Evolutionary conservation across 2,329 filamentous ascomycete species (phyloP), one percentile per base, ranked within the genome.

Genomic region (Fusarium pseudocircinatum): DNA sequence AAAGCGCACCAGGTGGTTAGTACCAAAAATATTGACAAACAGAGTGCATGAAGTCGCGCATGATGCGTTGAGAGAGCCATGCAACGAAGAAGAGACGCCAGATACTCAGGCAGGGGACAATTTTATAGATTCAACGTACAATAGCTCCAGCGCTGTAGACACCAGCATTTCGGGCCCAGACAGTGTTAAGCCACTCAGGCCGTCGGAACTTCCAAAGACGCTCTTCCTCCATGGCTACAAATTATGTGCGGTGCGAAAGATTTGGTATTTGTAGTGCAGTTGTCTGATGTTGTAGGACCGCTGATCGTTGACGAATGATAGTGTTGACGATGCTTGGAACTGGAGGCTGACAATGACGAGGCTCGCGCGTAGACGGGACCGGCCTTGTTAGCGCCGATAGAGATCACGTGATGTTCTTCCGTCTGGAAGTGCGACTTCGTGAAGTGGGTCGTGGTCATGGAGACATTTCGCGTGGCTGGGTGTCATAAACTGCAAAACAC

Each of bases 181-280:
- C 85, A 81, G 87, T 91, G 83, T 90, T 91, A 64, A 91, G 85
- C 90, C 90, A 92, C 79, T 91, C 89, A 62, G 90, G 90, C 85
- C 84, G 87, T 81, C 85, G 82, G 79, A 92, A 92, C 84, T 91
- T 92, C 87, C 88, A 92, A 76, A 92, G 88, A 63, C 90, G 88
- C 67, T 91, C 89, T 75, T 91, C 89, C 71, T 90, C 88, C 88
- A 91, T 91, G n/a, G 15, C 56, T 52, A 7, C 4, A n/a, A 18
- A 34, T 58, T 24, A 12, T 30, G 50, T 24, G 20, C 11, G 24
- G 59, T 56, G n/a, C 28, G 34, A 40, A 34, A n/a, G 18, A n/a
- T 7, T 44, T 18, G 16, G 6, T 40, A 26, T 52, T 13, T 8
- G 24, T 32, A 32, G 43, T n/a, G 58, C n/a, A 52, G 42, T 16